A percentile compares a stretch with the other conserved stretches of the same genome.
Conservation (phyloP, 345 rosid genomes). For the Heritiera littoralis region DNA sequence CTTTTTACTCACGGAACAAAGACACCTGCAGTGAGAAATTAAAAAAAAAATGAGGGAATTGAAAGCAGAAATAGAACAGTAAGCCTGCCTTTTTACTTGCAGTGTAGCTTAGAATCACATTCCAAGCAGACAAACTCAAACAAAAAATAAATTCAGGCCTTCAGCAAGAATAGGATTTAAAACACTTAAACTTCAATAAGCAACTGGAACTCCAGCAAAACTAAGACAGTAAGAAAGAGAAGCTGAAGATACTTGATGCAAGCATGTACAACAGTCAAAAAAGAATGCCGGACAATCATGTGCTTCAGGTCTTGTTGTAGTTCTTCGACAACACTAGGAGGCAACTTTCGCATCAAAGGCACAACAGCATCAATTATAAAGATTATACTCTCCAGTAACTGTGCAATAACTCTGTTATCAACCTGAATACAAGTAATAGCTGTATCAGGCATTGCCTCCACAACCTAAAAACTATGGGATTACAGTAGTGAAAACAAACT, state of each 20-base stretch:
- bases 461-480: not conserved
- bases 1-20: constrained; percentile 79
- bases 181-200: not conserved
- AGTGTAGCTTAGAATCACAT: not conserved
- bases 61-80: constrained; percentile 5
- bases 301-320: constrained; percentile 95
- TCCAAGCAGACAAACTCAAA: constrained; percentile 1
- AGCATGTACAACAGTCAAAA: constrained; percentile 97
- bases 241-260: constrained; percentile 74
- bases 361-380: constrained; percentile 87
- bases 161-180: not conserved
- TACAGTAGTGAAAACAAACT: not conserved
- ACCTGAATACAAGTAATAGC: constrained; percentile 55
- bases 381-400: constrained; percentile 90
- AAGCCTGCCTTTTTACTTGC: not conserved
- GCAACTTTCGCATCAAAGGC: constrained; percentile 82
- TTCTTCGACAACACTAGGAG: constrained; percentile 76
- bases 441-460: constrained; percentile 15
- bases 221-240: constrained; percentile 19
- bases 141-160: not conserved
- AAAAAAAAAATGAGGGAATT: constrained; percentile 2
- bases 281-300: constrained; percentile 93
- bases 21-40: constrained; percentile 61
- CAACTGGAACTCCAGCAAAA: not conserved
- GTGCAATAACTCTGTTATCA: constrained; percentile 81